Evolutionary conservation across 345 rosid genomes (phyloP).

Genomic region (Citrus sinensis): DNA sequence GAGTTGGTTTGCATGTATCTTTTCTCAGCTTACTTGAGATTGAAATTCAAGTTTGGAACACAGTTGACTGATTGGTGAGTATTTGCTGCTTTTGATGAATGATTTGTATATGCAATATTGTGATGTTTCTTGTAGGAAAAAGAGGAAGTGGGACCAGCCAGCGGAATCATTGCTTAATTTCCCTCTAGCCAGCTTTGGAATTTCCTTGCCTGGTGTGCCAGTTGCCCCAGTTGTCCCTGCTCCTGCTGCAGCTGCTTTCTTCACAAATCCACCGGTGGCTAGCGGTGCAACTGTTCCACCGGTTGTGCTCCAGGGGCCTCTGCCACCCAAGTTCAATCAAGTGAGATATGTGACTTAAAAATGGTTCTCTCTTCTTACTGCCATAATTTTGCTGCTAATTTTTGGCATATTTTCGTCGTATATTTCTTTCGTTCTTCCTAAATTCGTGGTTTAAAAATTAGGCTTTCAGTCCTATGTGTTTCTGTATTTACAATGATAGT

Average conservation of each 20-base stretch:
- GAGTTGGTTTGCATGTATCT: no score
- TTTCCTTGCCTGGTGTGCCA: slow-evolving; percentile 22
- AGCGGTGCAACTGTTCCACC: slow-evolving; percentile 18
- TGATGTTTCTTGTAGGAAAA: slow-evolving; percentile 49
- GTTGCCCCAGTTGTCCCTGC: slow-evolving; percentile 24
- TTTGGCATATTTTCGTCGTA: background rate
- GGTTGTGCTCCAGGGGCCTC: slow-evolving; percentile 30
- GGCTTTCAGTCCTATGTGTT: background rate
- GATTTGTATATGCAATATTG: background rate
- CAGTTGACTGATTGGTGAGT: background rate
- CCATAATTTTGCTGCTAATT: background rate
- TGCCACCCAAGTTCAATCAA: slow-evolving; percentile 38
- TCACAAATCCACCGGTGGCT: slow-evolving; percentile 30
- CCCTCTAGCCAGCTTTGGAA: slow-evolving; percentile 37
- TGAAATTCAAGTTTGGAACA: background rate
- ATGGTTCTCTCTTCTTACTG: background rate
- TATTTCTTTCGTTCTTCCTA: background rate
- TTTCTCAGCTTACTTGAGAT: background rate
- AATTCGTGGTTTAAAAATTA: background rate
- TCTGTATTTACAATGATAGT: background rate
- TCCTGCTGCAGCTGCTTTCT: slow-evolving; percentile 8
- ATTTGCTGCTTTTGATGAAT: background rate
- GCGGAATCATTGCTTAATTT: slow-evolving; percentile 53
- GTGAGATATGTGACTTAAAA: slow-evolving; percentile 26
- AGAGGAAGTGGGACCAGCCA: slow-evolving; percentile 96